Evolutionary conservation across 2,329 filamentous ascomycete species (phyloP).

Genomic region (Aspergillaceae sp.): DNA sequence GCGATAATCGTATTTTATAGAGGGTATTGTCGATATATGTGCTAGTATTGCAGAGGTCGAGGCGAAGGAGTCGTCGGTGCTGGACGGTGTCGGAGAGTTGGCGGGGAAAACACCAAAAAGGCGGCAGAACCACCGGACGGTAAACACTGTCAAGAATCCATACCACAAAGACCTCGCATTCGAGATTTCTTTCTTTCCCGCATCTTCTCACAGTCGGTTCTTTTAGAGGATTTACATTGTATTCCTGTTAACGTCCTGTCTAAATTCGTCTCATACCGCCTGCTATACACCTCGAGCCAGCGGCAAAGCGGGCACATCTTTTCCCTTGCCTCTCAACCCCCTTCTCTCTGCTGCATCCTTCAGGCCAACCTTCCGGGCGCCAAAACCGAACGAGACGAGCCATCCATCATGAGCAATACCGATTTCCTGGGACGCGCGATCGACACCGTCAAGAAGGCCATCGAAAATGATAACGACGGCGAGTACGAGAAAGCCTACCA

Average conservation of each 20-base stretch:
- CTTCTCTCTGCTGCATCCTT: constrained; percentile 1
- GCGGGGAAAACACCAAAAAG: constrained; percentile 20
- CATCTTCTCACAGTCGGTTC: not conserved
- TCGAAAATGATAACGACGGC: constrained; percentile 88
- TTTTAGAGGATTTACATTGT: not conserved
- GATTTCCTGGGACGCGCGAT: constrained; percentile 97
- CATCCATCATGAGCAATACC: constrained; percentile 72
- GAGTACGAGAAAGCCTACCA: constrained; percentile 98
- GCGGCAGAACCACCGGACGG: constrained; percentile 9
- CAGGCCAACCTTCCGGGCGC: not conserved
- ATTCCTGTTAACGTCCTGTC: not conserved
- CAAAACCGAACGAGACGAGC: constrained; percentile 5
- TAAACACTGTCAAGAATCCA: constrained; percentile 9
- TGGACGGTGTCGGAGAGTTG: not conserved
- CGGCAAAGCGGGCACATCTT: constrained; percentile 5
- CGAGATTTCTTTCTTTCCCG: constrained; percentile 2
- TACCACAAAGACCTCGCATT: not conserved
- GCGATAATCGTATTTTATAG: constrained; percentile 7
- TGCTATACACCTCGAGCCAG: constrained; percentile 6
- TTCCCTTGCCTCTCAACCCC: constrained; percentile 12
- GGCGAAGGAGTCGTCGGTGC: not conserved
- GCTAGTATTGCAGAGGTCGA: not conserved
- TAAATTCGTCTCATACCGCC: not conserved
- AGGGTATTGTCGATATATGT: too few relatives aligned
- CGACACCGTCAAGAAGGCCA: constrained; percentile 93